Conservation (phyloP, 2,329 filamentous ascomycete species). For the Cladosporium halotolerans region DNA sequence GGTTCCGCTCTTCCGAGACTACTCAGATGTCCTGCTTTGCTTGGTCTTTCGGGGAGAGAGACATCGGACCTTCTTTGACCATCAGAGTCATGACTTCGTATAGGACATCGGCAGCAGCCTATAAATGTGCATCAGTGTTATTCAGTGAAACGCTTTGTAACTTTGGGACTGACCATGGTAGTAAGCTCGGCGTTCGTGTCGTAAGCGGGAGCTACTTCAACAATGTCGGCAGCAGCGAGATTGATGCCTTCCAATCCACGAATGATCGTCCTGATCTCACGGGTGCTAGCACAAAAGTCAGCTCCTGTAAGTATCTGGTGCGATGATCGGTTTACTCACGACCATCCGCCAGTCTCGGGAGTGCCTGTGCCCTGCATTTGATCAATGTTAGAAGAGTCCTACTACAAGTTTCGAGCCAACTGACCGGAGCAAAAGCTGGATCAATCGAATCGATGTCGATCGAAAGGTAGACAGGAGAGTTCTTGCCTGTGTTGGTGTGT, state of each 20-base stretch:
- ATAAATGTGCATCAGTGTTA: background rate
- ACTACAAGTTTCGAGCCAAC: background rate
- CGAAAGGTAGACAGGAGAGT: conserved; percentile 70
- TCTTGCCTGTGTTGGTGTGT: conserved; percentile 29
- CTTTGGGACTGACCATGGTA: conserved; percentile 48
- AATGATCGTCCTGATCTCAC: conserved; percentile 66
- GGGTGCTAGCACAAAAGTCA: conserved; percentile 35
- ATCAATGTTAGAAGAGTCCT: background rate
- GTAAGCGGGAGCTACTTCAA: conserved; percentile 68
- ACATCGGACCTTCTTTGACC: conserved; percentile 68
- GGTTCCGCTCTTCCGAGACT: too few relatives aligned
- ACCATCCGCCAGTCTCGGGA: conserved; percentile 71
- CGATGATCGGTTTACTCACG: conserved; percentile 20
- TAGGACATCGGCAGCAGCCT: conserved; percentile 60
- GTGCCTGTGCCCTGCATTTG: conserved; percentile 55
- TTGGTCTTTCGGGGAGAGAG: background rate
- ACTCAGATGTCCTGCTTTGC: background rate
- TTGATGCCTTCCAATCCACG: conserved; percentile 64
- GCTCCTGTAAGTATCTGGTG: background rate
- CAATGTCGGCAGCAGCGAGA: conserved; percentile 63
- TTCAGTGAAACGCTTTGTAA: background rate
- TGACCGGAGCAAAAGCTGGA: conserved; percentile 64
- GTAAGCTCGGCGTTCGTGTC: conserved; percentile 67
- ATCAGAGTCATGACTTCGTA: conserved; percentile 78
- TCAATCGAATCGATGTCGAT: conserved; percentile 87